Evolutionary conservation across 768 basidiomycete species (phyloP), one percentile per base, ranked within the genome.

Genomic region (Mycena leptocephala): DNA sequence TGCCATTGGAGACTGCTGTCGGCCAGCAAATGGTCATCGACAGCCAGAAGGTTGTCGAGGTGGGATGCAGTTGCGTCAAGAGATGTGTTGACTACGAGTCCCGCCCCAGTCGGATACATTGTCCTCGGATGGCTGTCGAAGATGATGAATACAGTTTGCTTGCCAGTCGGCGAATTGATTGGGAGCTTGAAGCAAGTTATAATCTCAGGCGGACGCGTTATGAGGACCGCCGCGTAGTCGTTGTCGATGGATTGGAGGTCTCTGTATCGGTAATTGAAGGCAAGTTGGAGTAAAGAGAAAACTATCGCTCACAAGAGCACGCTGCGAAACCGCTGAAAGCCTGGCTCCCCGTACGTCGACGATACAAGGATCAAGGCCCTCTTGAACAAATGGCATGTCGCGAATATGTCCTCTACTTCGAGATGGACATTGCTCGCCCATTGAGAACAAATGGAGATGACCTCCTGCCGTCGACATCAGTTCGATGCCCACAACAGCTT

Each of bases 131-230:
- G 93, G 3, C 93, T 93, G 83, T 94, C 93, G 73, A 94, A 94
- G 53, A 94, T 83, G 56, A 91, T 86, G 77, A 91, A 94, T 20
- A 91, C 28, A 83, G 81, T 18, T 26, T 70, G 48, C 33, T 41
- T n/a, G 66, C 46, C 73, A 4, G 33, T 77, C 37, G 56, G 67
- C 1, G 80, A 73, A n/a, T 79, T 26, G n/a, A 78, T 78, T 18
- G 81, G 80, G 18, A 87, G 82, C 66, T 85, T 85, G 74, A 93
- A 79, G 79, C 92, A 90, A 22, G 89, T 87, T 16, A 94, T 82
- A 66, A 94, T 94, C 80, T 94, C 94, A 0, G 94, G 93, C 41
- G 94, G 93, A 26, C 93, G 92, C 0, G 94, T 95, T 74, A 95
- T 91, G 64, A 94, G 86, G 41, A 85, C 85, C 67, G 89, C 89